These are phyloP conservation scores for Phytopythium sindhum DNA, from an alignment of 352 stramenopile genomes.

Conservation along the genomic window DNA sequence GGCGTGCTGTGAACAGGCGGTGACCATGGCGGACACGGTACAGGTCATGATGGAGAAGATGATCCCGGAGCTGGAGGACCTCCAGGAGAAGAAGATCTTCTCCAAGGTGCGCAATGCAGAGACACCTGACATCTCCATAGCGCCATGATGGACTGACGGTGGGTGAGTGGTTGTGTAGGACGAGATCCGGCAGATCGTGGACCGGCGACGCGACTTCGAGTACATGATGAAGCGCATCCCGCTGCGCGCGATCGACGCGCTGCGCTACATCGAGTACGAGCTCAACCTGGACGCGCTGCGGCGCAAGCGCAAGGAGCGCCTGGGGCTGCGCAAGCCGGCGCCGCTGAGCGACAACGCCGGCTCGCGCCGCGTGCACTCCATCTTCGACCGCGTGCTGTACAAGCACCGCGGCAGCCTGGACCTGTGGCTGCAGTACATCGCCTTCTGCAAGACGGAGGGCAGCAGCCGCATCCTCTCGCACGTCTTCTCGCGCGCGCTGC, in stretches of 20 bases:
- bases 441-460: conserved; percentile 74
- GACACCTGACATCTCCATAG: too few species aligned
- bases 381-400: conserved; percentile 85
- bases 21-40: conserved; percentile 89
- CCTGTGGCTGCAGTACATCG: conserved; percentile 91
- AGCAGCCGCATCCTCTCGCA: conserved; percentile 68
- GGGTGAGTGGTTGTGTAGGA: too few species aligned
- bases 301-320: conserved; percentile 74
- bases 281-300: conserved; percentile 89
- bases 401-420: conserved; percentile 88
- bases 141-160: too few species aligned
- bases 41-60: conserved; percentile 93
- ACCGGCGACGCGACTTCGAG: conserved; percentile 89
- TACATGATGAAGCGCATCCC: conserved; percentile 89
- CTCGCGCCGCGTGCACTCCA: conserved; percentile 70
- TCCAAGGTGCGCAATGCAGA: conserved; percentile 1
- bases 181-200: conserved; percentile 90
- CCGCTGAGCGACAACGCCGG: conserved; percentile 66
- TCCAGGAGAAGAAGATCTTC: conserved; percentile 76
- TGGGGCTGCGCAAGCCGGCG: conserved; percentile 62
- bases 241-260: conserved; percentile 88
- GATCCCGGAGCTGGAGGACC: conserved; percentile 92
- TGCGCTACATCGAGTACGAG: conserved; percentile 94
- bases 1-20: neutral
- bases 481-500: conserved; percentile 84